Conservation (phyloP, 1,284 basidiomycete genomes). For the Sporisorium exsertum region DNA sequence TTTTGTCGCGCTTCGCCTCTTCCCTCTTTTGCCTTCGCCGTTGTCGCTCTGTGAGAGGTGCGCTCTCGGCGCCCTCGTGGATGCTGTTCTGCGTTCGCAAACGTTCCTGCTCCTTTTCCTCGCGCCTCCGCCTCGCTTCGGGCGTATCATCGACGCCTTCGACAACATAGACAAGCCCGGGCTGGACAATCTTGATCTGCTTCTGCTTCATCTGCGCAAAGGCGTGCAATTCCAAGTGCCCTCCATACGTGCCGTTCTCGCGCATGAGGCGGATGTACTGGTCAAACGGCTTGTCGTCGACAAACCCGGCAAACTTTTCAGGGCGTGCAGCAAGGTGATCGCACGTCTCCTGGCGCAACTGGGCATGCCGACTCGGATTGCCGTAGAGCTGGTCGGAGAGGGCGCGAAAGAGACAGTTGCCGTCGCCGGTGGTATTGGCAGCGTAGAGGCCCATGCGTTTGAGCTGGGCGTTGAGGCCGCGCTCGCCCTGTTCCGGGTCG, state of each 20-base stretch:
- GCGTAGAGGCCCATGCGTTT: slow-evolving; percentile 65
- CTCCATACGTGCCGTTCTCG: slow-evolving; percentile 82
- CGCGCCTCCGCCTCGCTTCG: slow-evolving; percentile 50
- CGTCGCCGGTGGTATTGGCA: slow-evolving; percentile 66
- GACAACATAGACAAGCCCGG: slow-evolving; percentile 73
- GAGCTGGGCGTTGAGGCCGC: slow-evolving; percentile 61
- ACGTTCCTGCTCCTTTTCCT: slow-evolving; percentile 49
- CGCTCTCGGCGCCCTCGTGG: slow-evolving; percentile 28
- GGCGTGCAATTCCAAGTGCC: slow-evolving; percentile 88
- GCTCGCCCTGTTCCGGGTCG: slow-evolving; percentile 62
- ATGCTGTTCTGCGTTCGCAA: slow-evolving; percentile 44
- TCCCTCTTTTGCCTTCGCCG: slow-evolving; percentile 42
- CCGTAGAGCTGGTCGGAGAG: slow-evolving; percentile 78
- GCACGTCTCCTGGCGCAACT: slow-evolving; percentile 78
- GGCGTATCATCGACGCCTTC: slow-evolving; percentile 68
- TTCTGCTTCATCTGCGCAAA: slow-evolving; percentile 83
- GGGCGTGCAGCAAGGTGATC: slow-evolving; percentile 81
- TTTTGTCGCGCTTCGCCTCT: slow-evolving; percentile 37
- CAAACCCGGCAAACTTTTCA: slow-evolving; percentile 84
- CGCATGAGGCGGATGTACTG: slow-evolving; percentile 65
- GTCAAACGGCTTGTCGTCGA: slow-evolving; percentile 77
- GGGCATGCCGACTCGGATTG: slow-evolving; percentile 77
- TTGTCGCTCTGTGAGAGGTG: slow-evolving; percentile 47
- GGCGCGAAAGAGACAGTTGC: slow-evolving; percentile 69
- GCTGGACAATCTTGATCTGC: slow-evolving; percentile 90